Evolutionary conservation across 176 grass and related monocot genomes (phyloP).

Genomic region (Puya raimondii): DNA sequence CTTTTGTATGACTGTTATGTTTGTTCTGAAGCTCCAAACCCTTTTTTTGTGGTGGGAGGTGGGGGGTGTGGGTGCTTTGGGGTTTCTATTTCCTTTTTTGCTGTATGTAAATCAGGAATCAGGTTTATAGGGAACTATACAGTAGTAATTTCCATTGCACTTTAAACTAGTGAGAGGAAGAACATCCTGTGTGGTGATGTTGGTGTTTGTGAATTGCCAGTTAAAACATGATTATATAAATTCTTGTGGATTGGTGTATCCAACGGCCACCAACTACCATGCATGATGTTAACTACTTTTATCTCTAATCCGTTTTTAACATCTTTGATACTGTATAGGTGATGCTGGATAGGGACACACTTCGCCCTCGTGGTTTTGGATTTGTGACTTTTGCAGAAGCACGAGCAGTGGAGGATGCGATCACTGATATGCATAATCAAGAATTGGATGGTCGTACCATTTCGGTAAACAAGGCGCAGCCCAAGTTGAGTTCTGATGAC

Average conservation of each 20-base stretch:
- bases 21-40: no score
- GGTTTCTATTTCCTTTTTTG: no score
- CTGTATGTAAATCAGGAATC: no score
- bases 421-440: constrained; percentile 73
- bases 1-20: no score
- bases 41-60: no score
- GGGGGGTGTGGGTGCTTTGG: no score
- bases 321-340: constrained; percentile 43
- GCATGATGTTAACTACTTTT: neutral
- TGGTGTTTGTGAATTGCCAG: no score
- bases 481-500: constrained; percentile 60
- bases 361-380: constrained; percentile 89
- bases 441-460: constrained; percentile 84
- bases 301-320: constrained; percentile 5
- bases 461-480: constrained; percentile 95
- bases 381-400: constrained; percentile 88
- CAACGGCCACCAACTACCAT: neutral
- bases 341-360: constrained; percentile 80
- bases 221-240: no score
- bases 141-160: no score
- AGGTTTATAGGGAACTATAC: no score
- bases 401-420: constrained; percentile 62
- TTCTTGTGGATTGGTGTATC: neutral
- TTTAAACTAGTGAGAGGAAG: no score
- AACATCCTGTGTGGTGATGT: no score